These are phyloP conservation scores for Sugiyamaella lignohabitans DNA, from an alignment of 805 yeast genomes.

Conservation along the genomic window DNA sequence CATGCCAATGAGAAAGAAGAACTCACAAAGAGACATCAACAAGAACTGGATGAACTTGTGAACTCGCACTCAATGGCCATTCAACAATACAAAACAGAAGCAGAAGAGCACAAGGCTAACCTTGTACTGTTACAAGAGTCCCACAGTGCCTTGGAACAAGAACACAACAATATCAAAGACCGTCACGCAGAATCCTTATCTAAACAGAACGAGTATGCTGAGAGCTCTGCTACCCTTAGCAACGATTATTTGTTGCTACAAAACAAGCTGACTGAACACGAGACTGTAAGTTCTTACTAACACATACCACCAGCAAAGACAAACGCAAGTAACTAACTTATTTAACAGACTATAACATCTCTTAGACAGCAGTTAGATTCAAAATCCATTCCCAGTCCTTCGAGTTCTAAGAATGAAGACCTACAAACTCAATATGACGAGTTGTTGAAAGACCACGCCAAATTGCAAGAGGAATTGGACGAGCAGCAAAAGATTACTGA, in stretches of 20 bases:
- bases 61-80: no score
- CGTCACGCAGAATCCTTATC: constrained; percentile 8
- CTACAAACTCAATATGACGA: constrained; percentile 17
- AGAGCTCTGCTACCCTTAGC: constrained; percentile 7
- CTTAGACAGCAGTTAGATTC: no score
- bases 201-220: constrained; percentile 10
- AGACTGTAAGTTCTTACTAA: not conserved
- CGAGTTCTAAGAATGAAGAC: no score
- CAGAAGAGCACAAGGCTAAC: no score
- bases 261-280: constrained; percentile 7
- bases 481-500: constrained; percentile 29
- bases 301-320: not conserved
- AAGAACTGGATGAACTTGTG: constrained; percentile 1
- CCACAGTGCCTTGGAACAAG: not conserved
- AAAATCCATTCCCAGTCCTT: no score
- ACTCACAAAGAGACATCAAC: not conserved
- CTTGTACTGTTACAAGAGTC: not conserved
- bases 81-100: no score
- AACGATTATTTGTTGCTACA: constrained; percentile 9
- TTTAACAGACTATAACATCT: no score
- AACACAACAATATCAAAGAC: constrained; percentile 6
- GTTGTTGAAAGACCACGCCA: constrained; percentile 20
- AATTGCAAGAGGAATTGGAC: constrained; percentile 21
- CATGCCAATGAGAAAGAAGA: constrained; percentile 2
- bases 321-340: no score